These are phyloP conservation scores for Chaetoceros muelleri DNA, from an alignment of 108 stramenopile species.

Conservation along the genomic window DNA sequence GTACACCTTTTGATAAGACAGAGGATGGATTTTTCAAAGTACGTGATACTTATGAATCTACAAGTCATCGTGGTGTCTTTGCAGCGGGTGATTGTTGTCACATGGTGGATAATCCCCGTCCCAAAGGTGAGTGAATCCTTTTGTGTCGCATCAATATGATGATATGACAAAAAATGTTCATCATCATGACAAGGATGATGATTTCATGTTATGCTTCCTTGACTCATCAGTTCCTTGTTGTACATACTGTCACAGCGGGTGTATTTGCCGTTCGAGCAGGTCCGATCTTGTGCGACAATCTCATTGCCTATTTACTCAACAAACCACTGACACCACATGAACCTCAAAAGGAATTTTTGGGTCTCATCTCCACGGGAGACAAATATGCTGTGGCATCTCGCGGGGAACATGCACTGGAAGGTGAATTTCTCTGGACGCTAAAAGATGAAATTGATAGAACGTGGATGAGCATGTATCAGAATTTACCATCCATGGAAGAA, in stretches of 20 bases:
- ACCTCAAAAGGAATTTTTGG: conserved; percentile 29
- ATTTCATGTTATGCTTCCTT: background rate
- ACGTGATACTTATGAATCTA: conserved; percentile 26
- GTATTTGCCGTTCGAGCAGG: conserved; percentile 76
- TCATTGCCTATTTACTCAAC: conserved; percentile 15
- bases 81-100: conserved; percentile 54
- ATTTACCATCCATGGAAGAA: conserved; percentile 26
- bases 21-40: conserved; percentile 42
- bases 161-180: conserved; percentile 10
- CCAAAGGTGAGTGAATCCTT: conserved; percentile 20
- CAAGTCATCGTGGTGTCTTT: conserved; percentile 27
- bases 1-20: conserved; percentile 28
- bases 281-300: conserved; percentile 37
- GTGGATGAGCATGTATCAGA: conserved; percentile 50
- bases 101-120: conserved; percentile 40
- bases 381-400: conserved; percentile 43
- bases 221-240: background rate
- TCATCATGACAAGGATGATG: conserved; percentile 10
- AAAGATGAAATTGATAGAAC: conserved; percentile 65
- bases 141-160: too few relatives aligned
- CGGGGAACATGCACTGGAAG: conserved; percentile 38
- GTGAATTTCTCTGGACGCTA: conserved; percentile 40
- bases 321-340: conserved; percentile 2
- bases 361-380: conserved; percentile 55
- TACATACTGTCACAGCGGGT: conserved; percentile 22